Conservation (phyloP, 2,329 filamentous ascomycete species). For the Diaporthe australafricana region DNA sequence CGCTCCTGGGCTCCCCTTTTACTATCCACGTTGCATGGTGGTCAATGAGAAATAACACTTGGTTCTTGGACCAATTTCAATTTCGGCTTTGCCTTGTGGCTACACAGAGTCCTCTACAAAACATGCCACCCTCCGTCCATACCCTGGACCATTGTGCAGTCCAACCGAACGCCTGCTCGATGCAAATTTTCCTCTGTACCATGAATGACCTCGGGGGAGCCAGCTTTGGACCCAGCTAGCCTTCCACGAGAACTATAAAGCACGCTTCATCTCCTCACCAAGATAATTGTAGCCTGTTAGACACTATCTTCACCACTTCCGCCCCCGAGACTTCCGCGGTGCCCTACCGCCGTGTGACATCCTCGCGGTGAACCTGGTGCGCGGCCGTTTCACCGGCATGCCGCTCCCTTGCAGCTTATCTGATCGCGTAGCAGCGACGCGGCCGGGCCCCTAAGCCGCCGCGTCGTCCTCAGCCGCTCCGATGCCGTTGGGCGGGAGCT, state of each 20-base stretch:
- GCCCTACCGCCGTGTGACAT: background rate
- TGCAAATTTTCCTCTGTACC: constrained; percentile 11
- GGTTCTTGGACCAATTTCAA: background rate
- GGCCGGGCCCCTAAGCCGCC: background rate
- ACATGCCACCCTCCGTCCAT: background rate
- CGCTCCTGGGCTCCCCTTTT: background rate
- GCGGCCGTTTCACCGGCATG: background rate
- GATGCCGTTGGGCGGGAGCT: constrained; percentile 42
- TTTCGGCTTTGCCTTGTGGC: background rate
- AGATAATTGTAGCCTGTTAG: background rate
- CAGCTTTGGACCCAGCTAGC: background rate
- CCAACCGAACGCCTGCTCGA: constrained; percentile 33
- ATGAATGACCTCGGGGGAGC: background rate
- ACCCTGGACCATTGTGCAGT: background rate
- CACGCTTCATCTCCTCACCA: background rate
- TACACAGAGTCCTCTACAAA: background rate
- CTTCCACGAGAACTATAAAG: background rate
- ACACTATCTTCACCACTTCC: background rate
- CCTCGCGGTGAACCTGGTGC: background rate
- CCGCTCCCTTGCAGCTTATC: background rate
- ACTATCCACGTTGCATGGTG: background rate
- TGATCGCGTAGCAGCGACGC: no score
- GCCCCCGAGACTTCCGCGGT: background rate
- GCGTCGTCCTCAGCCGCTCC: constrained; percentile 30
- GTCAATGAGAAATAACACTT: background rate